Conservation (phyloP, 2,329 filamentous ascomycete species). For the Penicillium concentricum region DNA sequence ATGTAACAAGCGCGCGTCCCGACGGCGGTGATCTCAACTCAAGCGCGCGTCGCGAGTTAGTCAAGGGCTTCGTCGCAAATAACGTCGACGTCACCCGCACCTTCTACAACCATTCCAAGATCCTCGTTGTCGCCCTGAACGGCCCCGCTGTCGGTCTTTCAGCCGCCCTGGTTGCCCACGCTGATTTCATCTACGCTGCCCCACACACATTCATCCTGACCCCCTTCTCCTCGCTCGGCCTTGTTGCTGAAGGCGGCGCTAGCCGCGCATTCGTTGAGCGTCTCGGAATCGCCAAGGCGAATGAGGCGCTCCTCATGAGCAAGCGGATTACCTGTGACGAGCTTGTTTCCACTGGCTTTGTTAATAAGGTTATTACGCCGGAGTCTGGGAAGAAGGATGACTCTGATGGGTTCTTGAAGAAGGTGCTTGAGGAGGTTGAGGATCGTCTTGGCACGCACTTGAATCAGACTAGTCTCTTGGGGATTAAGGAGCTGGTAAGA, state of each 20-base stretch:
- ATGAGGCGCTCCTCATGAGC: conserved; percentile 91
- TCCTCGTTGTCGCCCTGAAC: conserved; percentile 87
- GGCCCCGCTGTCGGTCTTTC: conserved; percentile 86
- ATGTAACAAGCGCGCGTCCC: conserved; percentile 61
- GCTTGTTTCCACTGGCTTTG: conserved; percentile 73
- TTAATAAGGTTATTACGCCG: conserved; percentile 74
- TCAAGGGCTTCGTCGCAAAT: conserved; percentile 72
- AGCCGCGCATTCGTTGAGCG: conserved; percentile 75
- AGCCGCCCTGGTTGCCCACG: conserved; percentile 76
- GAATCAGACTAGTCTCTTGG: conserved; percentile 72
- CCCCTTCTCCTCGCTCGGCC: conserved; percentile 83
- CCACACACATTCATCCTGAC: conserved; percentile 83
- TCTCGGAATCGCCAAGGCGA: conserved; percentile 76
- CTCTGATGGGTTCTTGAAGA: conserved; percentile 64
- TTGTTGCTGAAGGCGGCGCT: conserved; percentile 85
- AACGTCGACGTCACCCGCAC: conserved; percentile 88
- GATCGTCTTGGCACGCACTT: conserved; percentile 78
- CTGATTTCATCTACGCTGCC: conserved; percentile 88
- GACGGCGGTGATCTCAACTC: conserved; percentile 39
- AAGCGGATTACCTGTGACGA: conserved; percentile 72
- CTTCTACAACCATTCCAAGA: conserved; percentile 91
- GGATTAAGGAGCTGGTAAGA: conserved; percentile 81
- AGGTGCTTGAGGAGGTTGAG: conserved; percentile 77
- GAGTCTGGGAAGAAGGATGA: conserved; percentile 58
- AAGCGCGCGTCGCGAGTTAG: conserved; percentile 56